Evolutionary conservation across 805 yeast genomes (phyloP), one percentile per base, ranked within the genome.

Genomic region (Starmerella apis): DNA sequence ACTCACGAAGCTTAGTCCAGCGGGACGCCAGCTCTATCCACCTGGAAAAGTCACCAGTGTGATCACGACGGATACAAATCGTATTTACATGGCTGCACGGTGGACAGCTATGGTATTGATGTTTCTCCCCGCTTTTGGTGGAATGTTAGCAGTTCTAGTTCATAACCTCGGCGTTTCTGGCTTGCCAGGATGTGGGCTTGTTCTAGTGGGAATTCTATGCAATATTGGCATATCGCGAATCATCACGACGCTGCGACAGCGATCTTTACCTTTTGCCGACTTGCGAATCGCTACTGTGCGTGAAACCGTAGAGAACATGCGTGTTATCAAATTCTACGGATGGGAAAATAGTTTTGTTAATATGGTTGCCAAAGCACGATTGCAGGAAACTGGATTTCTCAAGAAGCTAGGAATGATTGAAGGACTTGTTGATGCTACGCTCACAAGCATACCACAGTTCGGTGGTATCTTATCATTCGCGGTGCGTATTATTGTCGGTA

Each of bases 321-420:
- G 83, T 61, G 75, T 82, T 63, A 84, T 88, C 64, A 88, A 88
- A 68, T 83, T 76, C 63, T 88, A 87, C 63, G 84, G 94, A 1
- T 88, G 96, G 96, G 96, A 88, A 66, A 72, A 71, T 28, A 87
- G 96, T 0, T 88, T 86, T 63, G 72, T 72, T 48, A 64, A 72
- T 9, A 68, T 73, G 47, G 74, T 88, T 31, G 61, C 76, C 14
- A 72, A 70, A 11, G 70, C 77, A 24, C 76, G 96, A 63, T 59
- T 62, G 0, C 61, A 68, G 19, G 96, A 87, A 66, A 79, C 84
- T 75, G 57, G 60, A 3, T 69, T 71, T 46, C 74, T 88, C 52
- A 73, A 79, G 54, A 70, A 67, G 47, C 76, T 86, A 71, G 88
- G 83, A 60, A 70, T 79, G 38, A 63, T 77, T 25, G 77, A 88